phyloP scores from a whole-genome alignment of 139 green algal genomes.

The Closterium sp. region DNA sequence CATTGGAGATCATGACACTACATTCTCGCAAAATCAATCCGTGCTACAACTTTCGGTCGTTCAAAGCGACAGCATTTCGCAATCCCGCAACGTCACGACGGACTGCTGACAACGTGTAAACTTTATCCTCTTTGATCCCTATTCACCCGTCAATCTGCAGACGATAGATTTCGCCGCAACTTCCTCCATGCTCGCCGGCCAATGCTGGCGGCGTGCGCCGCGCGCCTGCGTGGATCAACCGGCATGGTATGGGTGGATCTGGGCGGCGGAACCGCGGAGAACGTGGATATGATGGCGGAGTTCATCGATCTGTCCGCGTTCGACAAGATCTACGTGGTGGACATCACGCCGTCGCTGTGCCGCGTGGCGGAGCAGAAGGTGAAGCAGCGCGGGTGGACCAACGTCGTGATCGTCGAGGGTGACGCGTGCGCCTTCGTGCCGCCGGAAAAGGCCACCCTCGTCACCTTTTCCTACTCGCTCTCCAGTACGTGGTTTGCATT shows the following conservation, averaged over 20 bases:
- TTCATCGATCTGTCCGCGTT: conserved; percentile 88
- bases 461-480: conserved; percentile 98
- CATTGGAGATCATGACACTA: background rate
- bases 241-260: conserved; percentile 92
- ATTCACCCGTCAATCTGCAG: conserved; percentile 57
- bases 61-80: background rate
- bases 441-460: conserved; percentile 69
- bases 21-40: background rate
- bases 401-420: conserved; percentile 89
- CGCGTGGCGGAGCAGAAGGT: conserved; percentile 80
- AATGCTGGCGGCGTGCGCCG: conserved; percentile 86
- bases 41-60: background rate
- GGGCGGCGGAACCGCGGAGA: conserved; percentile 90
- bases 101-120: too few relatives aligned
- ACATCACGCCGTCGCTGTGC: conserved; percentile 90
- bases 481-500: conserved; percentile 63
- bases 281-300: conserved; percentile 90
- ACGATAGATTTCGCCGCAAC: conserved; percentile 87
- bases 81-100: background rate
- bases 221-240: conserved; percentile 63
- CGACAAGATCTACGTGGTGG: conserved; percentile 94
- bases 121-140: too few relatives aligned
- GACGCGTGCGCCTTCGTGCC: conserved; percentile 88
- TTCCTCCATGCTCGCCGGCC: conserved; percentile 92
- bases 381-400: conserved; percentile 79